Conservation (phyloP, 257 asterid genomes). For the Paulownia fortunei region DNA sequence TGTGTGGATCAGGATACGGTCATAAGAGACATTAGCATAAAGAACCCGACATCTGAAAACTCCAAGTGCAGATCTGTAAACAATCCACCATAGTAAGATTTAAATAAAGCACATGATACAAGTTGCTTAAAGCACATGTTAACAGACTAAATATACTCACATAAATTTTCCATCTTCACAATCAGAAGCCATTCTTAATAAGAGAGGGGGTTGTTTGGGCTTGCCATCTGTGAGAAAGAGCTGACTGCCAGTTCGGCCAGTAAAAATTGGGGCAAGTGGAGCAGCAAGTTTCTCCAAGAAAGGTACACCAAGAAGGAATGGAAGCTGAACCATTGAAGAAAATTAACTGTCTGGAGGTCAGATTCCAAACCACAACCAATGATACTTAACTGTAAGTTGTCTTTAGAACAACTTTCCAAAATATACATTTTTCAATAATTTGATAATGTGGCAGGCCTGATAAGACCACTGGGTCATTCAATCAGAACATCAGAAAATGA, state of each 20-base stretch:
- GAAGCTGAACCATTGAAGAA: conserved; percentile 71
- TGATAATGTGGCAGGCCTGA: neutral
- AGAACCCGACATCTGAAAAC: conserved; percentile 85
- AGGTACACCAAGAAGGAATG: conserved; percentile 82
- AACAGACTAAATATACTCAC: conserved; percentile 51
- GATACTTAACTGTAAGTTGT: neutral
- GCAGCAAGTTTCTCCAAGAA: conserved; percentile 93
- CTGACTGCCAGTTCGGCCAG: conserved; percentile 80
- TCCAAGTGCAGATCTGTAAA: conserved; percentile 87
- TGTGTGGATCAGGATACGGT: conserved; percentile 48
- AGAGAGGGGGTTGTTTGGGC: conserved; percentile 83
- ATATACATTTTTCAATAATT: neutral
- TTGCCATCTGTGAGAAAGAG: conserved; percentile 84
- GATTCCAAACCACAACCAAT: conserved; percentile 25
- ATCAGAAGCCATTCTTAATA: conserved; percentile 86
- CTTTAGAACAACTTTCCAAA: neutral
- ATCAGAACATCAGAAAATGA: neutral
- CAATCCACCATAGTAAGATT: conserved; percentile 27
- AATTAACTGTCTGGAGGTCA: conserved; percentile 52
- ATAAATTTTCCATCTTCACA: conserved; percentile 78
- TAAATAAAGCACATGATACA: conserved; percentile 11
- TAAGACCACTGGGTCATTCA: neutral
- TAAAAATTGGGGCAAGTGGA: conserved; percentile 78
- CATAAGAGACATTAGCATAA: conserved; percentile 96
- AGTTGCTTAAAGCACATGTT: conserved; percentile 21